These are phyloP conservation scores for Kluyveromyces sp. DNA, from an alignment of 1,139 yeast species.

Conservation along the genomic window DNA sequence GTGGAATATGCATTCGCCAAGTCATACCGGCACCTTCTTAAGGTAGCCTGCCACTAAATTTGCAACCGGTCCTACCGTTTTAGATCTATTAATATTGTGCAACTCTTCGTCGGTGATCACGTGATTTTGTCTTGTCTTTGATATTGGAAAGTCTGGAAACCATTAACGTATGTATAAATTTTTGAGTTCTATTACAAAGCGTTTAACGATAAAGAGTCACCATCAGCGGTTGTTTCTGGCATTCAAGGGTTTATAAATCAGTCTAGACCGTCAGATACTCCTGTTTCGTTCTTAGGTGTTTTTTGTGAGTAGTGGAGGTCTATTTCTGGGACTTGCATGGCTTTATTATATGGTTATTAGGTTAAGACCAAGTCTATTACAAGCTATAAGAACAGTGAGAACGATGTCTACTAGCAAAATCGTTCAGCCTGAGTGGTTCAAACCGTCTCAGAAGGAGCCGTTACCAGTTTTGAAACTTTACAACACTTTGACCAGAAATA, in stretches of 20 bases:
- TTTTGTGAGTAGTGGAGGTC: neutral
- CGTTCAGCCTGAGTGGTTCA: constrained; percentile 41
- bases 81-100: no score
- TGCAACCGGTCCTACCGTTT: no score
- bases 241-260: no score
- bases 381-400: constrained; percentile 4
- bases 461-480: constrained; percentile 43
- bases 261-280: no score
- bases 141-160: neutral
- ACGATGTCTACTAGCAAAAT: constrained; percentile 21
- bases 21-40: no score
- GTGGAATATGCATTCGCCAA: no score
- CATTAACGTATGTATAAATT: no score
- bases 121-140: neutral
- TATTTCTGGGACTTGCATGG: neutral
- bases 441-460: constrained; percentile 28
- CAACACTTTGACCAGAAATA: constrained; percentile 79
- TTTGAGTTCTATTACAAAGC: neutral
- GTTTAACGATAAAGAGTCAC: no score
- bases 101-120: neutral
- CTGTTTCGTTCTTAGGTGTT: no score
- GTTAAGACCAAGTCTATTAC: neutral
- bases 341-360: neutral
- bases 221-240: no score
- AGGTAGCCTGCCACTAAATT: no score